phyloP scores from a whole-genome alignment of 768 basidiomycete species.

The Serendipita vermifera region DNA sequence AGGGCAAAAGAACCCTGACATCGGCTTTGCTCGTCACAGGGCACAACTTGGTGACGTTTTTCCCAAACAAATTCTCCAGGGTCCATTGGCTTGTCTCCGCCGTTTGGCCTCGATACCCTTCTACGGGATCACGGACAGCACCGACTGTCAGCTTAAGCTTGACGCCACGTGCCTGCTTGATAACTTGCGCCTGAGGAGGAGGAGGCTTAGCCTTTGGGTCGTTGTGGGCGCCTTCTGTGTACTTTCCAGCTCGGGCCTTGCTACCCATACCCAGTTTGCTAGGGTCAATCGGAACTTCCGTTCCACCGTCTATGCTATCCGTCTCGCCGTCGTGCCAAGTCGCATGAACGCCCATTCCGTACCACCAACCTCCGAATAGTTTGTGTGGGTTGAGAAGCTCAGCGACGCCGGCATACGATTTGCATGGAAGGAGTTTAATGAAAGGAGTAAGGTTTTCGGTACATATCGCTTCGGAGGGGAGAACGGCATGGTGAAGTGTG shows the following conservation, averaged over 20 bases:
- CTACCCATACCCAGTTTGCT: background rate
- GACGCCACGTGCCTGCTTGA: conserved; percentile 27
- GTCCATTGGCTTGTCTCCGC: conserved; percentile 11
- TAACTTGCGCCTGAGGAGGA: background rate
- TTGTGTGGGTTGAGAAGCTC: conserved; percentile 70
- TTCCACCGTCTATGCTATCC: conserved; percentile 17
- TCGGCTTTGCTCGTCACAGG: background rate
- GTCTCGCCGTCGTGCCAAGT: conserved; percentile 37
- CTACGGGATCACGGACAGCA: conserved; percentile 66
- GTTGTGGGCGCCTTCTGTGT: background rate
- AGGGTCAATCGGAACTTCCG: conserved; percentile 5
- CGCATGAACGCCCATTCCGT: conserved; percentile 73
- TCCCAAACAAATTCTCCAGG: background rate
- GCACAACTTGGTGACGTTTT: background rate
- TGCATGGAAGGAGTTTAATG: conserved; percentile 87
- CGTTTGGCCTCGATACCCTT: too few relatives aligned
- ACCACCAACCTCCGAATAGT: conserved; percentile 85
- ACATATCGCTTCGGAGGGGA: conserved; percentile 82
- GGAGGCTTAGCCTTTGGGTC: background rate
- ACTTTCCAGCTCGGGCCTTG: background rate
- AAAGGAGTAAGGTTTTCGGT: conserved; percentile 97
- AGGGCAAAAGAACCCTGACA: background rate
- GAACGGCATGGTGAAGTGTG: conserved; percentile 54
- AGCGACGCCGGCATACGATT: conserved; percentile 74
- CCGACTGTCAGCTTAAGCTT: conserved; percentile 59